Conservation (phyloP, 163 green algal genomes). For the Prototheca wickerhamii region DNA sequence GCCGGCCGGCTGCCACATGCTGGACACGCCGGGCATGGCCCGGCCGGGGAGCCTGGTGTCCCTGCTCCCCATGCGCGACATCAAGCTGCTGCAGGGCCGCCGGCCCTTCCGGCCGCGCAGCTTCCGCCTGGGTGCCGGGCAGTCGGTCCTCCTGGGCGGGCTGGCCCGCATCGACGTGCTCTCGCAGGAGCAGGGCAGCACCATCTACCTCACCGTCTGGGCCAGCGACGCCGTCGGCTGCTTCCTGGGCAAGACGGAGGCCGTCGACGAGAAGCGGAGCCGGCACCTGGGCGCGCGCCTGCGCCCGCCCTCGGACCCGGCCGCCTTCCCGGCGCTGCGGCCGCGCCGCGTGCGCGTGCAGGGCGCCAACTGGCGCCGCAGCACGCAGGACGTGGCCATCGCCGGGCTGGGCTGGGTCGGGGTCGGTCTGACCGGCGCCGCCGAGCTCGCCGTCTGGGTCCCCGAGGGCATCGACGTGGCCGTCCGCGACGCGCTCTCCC, state of each 20-base stretch:
- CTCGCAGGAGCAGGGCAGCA: conserved; percentile 37
- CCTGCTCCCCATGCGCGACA: conserved; percentile 63
- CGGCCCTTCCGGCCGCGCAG: conserved; percentile 71
- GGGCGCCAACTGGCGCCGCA: conserved; percentile 65
- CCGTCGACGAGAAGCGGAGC: conserved; percentile 57
- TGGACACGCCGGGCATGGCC: conserved; percentile 92
- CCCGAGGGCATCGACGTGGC: conserved; percentile 68
- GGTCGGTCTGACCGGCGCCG: conserved; percentile 61
- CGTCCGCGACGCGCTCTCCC: conserved; percentile 69
- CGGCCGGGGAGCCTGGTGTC: conserved; percentile 62
- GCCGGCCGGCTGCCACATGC: conserved; percentile 53
- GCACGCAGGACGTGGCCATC: conserved; percentile 74
- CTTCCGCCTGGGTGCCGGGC: conserved; percentile 66
- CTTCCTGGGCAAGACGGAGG: conserved; percentile 84
- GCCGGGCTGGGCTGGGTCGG: conserved; percentile 87
- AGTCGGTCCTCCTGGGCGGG: conserved; percentile 70
- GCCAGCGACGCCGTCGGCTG: conserved; percentile 60
- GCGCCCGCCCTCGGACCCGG: neutral
- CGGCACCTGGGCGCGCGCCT: conserved; percentile 17
- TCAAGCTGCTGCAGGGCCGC: conserved; percentile 61
- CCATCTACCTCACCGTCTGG: conserved; percentile 94
- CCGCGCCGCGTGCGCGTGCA: conserved; percentile 40
- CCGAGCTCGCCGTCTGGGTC: conserved; percentile 74
- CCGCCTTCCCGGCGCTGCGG: conserved; percentile 39
- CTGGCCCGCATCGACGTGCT: conserved; percentile 82